Percentiles rank a stretch among this genome's conserved stretches.
These are phyloP conservation scores for Pleurotus tuoliensis DNA, from an alignment of 768 basidiomycete genomes.

Conservation along the genomic window DNA sequence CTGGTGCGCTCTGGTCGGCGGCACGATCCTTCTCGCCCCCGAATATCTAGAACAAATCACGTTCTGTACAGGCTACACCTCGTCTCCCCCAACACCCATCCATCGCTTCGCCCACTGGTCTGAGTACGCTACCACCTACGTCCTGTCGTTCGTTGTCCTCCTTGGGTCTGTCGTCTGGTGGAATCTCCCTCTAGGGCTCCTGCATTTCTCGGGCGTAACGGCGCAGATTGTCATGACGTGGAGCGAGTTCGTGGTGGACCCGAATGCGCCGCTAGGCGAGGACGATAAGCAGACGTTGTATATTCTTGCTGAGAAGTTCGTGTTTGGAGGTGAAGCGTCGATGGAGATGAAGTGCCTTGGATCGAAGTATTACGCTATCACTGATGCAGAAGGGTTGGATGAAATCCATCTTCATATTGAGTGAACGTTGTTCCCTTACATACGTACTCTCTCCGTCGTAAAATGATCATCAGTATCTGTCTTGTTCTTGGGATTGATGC, in stretches of 20 bases:
- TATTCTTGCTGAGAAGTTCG: conserved; percentile 20
- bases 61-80: conserved; percentile 29
- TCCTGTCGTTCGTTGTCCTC: conserved; percentile 31
- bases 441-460: no score
- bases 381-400: no score
- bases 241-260: conserved; percentile 31
- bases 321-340: neutral
- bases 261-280: conserved; percentile 31
- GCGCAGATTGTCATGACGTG: conserved; percentile 29
- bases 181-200: conserved; percentile 20
- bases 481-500: no score
- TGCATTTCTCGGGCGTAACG: conserved; percentile 20
- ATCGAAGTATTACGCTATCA: neutral
- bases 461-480: no score
- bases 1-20: conserved; percentile 44
- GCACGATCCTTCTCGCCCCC: conserved; percentile 34
- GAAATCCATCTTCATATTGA: no score
- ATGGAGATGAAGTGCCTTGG: neutral
- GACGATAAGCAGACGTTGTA: conserved; percentile 38
- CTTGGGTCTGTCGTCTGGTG: conserved; percentile 24
- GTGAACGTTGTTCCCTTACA: no score
- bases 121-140: conserved; percentile 32
- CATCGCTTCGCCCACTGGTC: conserved; percentile 39
- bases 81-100: conserved; percentile 23
- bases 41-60: conserved; percentile 30